Percentiles rank a stretch among this genome's conserved stretches.
Evolutionary conservation across 176 grass and related monocot genomes (phyloP).

Genomic region (Cocos nucifera): DNA sequence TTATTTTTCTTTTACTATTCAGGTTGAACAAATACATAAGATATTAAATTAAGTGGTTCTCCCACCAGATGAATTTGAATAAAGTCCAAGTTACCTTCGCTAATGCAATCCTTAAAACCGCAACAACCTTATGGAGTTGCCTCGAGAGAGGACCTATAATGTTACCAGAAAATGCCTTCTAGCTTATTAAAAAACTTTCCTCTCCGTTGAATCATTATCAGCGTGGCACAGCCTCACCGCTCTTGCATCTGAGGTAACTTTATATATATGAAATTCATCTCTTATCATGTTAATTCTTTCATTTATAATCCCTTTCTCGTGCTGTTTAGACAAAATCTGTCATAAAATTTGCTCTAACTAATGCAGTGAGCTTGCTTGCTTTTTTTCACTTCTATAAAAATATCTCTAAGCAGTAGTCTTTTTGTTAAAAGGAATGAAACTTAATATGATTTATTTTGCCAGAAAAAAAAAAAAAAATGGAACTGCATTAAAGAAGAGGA

Average conservation of each 20-base stretch:
- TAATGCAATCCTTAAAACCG: conserved; percentile 67
- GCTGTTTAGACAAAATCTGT: no score
- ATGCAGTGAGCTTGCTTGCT: no score
- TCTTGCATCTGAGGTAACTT: conserved; percentile 53
- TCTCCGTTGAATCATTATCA: conserved; percentile 53
- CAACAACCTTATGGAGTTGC: conserved; percentile 42
- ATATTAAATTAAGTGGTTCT: conserved; percentile 93
- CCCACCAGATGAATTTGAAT: conserved; percentile 60
- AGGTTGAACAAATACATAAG: conserved; percentile 92
- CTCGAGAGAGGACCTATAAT: conserved; percentile 42
- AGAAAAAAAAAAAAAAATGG: no score
- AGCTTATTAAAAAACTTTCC: conserved; percentile 42
- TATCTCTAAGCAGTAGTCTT: no score
- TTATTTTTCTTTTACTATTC: background rate
- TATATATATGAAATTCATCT: background rate
- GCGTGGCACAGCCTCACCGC: conserved; percentile 60
- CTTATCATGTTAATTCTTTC: background rate
- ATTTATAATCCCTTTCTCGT: background rate
- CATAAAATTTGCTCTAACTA: no score
- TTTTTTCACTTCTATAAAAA: no score
- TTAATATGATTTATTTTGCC: no score
- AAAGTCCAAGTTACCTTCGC: conserved; percentile 29
- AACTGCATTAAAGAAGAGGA: no score
- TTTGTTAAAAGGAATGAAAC: no score
- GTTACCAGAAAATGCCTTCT: conserved; percentile 38